Conservation (phyloP, 192 early-diverging fungal species). For the Linnemannia zychae region DNA sequence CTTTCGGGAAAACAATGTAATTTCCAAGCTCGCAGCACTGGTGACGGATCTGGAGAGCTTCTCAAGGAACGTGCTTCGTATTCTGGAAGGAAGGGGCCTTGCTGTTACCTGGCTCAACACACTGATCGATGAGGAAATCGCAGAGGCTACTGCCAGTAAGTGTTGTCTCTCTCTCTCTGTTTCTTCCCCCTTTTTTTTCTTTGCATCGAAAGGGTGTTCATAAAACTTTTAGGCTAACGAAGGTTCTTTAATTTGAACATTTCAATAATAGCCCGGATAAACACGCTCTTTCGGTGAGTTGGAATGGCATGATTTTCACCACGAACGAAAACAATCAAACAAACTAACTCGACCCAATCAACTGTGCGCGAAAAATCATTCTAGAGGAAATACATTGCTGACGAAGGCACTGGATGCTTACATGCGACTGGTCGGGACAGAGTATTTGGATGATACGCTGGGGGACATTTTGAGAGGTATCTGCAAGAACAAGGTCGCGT, state of each 20-base stretch:
- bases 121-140: conserved; percentile 62
- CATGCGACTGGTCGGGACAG: conserved; percentile 75
- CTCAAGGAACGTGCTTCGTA: conserved; percentile 54
- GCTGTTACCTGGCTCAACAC: conserved; percentile 60
- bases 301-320: background rate
- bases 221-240: too few species aligned
- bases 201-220: too few species aligned
- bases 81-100: conserved; percentile 55
- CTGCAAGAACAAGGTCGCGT: conserved; percentile 61
- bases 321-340: background rate
- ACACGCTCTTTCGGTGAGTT: conserved; percentile 64
- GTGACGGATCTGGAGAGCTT: conserved; percentile 58
- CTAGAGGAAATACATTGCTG: conserved; percentile 73
- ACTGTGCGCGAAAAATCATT: background rate
- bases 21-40: conserved; percentile 53
- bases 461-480: conserved; percentile 73
- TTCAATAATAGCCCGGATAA: conserved; percentile 49
- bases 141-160: conserved; percentile 57
- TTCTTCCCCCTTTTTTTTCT: too few species aligned
- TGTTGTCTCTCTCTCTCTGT: too few species aligned
- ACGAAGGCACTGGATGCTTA: conserved; percentile 78
- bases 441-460: conserved; percentile 73
- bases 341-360: background rate
- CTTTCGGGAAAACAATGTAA: conserved; percentile 58
- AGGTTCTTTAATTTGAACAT: conserved; percentile 2